Conservation (phyloP, 2,329 filamentous ascomycete genomes). For the Neoscytalidium dimidiatum region DNA sequence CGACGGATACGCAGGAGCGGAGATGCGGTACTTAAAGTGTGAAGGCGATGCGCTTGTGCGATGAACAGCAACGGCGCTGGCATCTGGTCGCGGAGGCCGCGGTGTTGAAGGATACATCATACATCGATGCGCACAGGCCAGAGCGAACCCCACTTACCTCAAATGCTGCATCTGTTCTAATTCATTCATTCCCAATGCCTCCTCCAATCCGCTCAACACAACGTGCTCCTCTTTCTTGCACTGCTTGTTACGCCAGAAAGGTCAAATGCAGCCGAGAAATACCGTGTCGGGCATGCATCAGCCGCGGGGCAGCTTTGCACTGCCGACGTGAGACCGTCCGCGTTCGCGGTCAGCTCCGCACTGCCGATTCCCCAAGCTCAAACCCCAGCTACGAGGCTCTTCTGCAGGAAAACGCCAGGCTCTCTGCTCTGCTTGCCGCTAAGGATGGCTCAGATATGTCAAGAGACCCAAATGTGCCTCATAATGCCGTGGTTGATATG, state of each 20-base stretch:
- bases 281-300: constrained; percentile 22
- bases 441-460: background rate
- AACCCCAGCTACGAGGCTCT: constrained; percentile 20
- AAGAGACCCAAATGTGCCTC: background rate
- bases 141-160: background rate
- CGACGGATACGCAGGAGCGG: no score
- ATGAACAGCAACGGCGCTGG: no score
- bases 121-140: no score
- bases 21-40: no score
- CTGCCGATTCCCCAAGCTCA: constrained; percentile 15
- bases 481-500: constrained; percentile 15
- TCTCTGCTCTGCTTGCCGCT: constrained; percentile 19
- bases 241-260: constrained; percentile 21
- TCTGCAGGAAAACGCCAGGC: constrained; percentile 22
- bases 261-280: constrained; percentile 22
- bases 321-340: constrained; percentile 22
- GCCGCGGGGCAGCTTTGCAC: constrained; percentile 19
- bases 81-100: no score
- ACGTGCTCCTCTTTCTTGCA: constrained; percentile 23
- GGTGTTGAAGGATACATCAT: no score
- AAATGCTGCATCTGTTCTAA: background rate
- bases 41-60: no score
- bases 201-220: constrained; percentile 11
- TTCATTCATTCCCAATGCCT: background rate
- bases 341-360: constrained; percentile 23